phyloP scores from a whole-genome alignment of 768 basidiomycete species.

The Phanerochaete carnosa region DNA sequence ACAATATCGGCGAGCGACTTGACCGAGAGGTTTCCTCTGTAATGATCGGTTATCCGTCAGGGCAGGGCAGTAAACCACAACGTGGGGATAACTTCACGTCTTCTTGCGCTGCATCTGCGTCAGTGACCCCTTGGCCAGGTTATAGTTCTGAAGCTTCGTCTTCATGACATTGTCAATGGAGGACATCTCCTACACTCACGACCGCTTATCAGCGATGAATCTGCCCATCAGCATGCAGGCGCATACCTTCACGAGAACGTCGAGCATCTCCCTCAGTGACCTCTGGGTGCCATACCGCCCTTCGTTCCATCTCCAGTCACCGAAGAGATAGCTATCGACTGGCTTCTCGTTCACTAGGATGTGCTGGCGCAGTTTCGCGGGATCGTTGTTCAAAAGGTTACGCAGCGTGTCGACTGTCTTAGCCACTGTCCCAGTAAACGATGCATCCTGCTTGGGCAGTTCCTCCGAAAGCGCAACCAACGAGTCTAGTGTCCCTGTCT shows the following conservation, averaged over 20 bases:
- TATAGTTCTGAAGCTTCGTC: constrained; percentile 86
- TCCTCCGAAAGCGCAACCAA: constrained; percentile 89
- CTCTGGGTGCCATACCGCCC: constrained; percentile 85
- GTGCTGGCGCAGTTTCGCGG: constrained; percentile 70
- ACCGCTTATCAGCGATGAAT: not conserved
- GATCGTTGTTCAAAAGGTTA: constrained; percentile 86
- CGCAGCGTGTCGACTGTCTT: constrained; percentile 94
- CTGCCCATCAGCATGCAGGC: not conserved
- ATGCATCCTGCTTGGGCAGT: constrained; percentile 85
- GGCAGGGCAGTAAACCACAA: constrained; percentile 1
- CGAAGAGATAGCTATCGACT: constrained; percentile 77
- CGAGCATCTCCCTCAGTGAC: constrained; percentile 80
- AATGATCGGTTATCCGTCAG: constrained; percentile 9
- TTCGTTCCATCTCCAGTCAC: constrained; percentile 90
- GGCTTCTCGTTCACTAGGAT: constrained; percentile 74
- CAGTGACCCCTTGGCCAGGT: constrained; percentile 89
- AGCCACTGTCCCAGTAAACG: constrained; percentile 84
- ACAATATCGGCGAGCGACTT: constrained; percentile 85
- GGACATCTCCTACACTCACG: constrained; percentile 70
- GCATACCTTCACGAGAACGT: constrained; percentile 78
- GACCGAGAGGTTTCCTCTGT: constrained; percentile 92
- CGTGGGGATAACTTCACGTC: constrained; percentile 48
- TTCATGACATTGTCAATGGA: constrained; percentile 96
- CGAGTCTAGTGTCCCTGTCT: constrained; percentile 93
- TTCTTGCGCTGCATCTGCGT: constrained; percentile 93